Percentiles rank a stretch among this genome's conserved stretches.
Conservation (phyloP, 2,329 filamentous ascomycete genomes). For the Fusarium sp. region DNA sequence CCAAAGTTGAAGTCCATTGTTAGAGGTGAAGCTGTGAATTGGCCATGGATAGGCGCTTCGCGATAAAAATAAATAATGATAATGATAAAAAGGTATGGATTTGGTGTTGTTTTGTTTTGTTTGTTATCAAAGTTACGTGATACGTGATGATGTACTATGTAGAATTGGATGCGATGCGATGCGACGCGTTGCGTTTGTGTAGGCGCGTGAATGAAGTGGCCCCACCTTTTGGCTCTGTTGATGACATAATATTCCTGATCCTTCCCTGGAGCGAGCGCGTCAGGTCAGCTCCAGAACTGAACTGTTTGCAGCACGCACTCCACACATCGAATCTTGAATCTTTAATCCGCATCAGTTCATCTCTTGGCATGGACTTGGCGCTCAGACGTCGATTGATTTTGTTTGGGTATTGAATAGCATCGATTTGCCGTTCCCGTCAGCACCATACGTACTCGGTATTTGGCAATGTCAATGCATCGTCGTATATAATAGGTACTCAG, state of each 20-base stretch:
- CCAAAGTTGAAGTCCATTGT: conserved; percentile 37
- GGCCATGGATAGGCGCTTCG: background rate
- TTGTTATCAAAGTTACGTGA: conserved; percentile 17
- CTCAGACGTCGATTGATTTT: background rate
- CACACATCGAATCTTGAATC: background rate
- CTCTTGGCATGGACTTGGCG: conserved; percentile 19
- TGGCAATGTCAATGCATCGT: too few species aligned
- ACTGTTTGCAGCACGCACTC: background rate
- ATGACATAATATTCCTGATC: conserved; percentile 16
- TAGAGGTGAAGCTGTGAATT: background rate
- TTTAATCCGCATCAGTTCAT: conserved; percentile 29
- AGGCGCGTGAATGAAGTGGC: conserved; percentile 7
- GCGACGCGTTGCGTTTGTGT: conserved; percentile 13
- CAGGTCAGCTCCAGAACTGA: background rate
- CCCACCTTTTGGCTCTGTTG: background rate
- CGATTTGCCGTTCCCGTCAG: background rate
- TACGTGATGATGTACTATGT: too few species aligned
- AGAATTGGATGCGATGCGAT: conserved; percentile 7
- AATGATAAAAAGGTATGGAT: too few species aligned
- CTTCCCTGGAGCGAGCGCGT: too few species aligned
- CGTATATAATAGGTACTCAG: too few species aligned
- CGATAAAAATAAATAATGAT: too few species aligned
- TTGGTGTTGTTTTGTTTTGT: conserved; percentile 20
- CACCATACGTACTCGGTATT: too few species aligned
- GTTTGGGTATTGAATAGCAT: background rate